Evolutionary conservation across 306 rosid genomes (phyloP).

Genomic region (Castanea sativa): DNA sequence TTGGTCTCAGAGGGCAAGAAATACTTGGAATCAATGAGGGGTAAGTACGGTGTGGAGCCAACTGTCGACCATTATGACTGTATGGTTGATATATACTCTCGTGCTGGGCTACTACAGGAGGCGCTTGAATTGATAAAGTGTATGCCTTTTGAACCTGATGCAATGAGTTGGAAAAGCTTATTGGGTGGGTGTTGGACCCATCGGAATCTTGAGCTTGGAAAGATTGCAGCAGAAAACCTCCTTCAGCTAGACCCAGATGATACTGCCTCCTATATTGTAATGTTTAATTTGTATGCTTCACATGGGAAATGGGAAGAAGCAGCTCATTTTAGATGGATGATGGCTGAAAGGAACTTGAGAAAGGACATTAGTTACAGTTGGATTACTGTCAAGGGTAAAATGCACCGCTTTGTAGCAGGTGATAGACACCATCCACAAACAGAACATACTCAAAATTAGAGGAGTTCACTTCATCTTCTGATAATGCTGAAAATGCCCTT

Average conservation of each 20-base stretch:
- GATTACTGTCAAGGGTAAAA: slow-evolving; percentile 49
- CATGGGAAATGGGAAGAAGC: slow-evolving; percentile 62
- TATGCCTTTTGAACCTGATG: slow-evolving; percentile 48
- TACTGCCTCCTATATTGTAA: slow-evolving; percentile 47
- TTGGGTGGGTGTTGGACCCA: slow-evolving; percentile 66
- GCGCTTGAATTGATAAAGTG: slow-evolving; percentile 46
- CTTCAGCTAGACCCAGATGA: slow-evolving; percentile 44
- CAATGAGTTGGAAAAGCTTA: slow-evolving; percentile 61
- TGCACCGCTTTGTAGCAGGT: slow-evolving; percentile 51
- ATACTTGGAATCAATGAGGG: slow-evolving; percentile 50
- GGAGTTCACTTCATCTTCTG: slow-evolving; percentile 31
- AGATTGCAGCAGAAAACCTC: slow-evolving; percentile 46
- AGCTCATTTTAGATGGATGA: slow-evolving; percentile 43
- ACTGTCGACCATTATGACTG: slow-evolving; percentile 56
- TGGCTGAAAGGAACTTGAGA: slow-evolving; percentile 50
- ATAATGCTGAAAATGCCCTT: slow-evolving; percentile 26
- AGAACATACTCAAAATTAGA: slow-evolving; percentile 45
- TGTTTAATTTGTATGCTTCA: slow-evolving; percentile 53
- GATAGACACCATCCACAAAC: slow-evolving; percentile 62
- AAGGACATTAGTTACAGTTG: slow-evolving; percentile 57
- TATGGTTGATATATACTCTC: slow-evolving; percentile 57
- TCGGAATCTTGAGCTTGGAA: slow-evolving; percentile 46
- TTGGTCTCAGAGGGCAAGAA: slow-evolving; percentile 44
- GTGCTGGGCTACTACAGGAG: slow-evolving; percentile 49
- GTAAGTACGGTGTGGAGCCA: slow-evolving; percentile 37